phyloP scores from a whole-genome alignment of 129 eudicot genomes.

The Flaveria ramosissima region DNA sequence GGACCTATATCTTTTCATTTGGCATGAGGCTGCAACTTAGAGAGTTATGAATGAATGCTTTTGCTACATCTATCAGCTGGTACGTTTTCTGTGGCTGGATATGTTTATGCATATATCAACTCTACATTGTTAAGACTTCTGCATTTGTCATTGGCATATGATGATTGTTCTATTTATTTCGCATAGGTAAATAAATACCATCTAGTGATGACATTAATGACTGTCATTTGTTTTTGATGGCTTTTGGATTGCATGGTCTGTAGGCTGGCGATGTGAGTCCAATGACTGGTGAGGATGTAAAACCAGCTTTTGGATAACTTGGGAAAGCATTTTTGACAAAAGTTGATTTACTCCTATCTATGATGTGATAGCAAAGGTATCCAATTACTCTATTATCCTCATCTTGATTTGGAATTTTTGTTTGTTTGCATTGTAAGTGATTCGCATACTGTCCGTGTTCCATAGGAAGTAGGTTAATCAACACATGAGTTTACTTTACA shows the following conservation, averaged over 20 bases:
- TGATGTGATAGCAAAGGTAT: slow-evolving; percentile 88
- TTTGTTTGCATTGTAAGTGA: slow-evolving; percentile 13
- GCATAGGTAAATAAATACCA: no score
- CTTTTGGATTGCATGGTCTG: slow-evolving; percentile 97
- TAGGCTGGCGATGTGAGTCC: slow-evolving; percentile 97
- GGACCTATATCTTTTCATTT: slow-evolving; percentile 89
- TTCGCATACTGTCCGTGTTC: background rate
- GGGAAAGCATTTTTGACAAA: slow-evolving; percentile 85
- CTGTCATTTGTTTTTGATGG: slow-evolving; percentile 59
- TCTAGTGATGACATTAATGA: background rate
- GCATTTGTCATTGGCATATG: no score
- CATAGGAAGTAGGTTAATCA: slow-evolving; percentile 84
- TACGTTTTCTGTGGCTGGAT: no score
- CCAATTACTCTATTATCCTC: no score
- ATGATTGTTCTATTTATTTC: no score
- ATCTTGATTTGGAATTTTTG: no score
- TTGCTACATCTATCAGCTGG: no score
- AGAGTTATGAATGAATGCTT: slow-evolving; percentile 59
- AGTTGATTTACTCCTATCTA: slow-evolving; percentile 88
- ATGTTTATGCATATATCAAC: no score
- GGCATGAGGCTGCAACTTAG: slow-evolving; percentile 99
- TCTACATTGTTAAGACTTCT: no score
- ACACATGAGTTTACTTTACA: slow-evolving; percentile 54
- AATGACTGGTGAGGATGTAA: slow-evolving; percentile 95
- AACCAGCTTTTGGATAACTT: slow-evolving; percentile 97